These are phyloP conservation scores for Acanthamoeba divionensis DNA, from an alignment of 208 protist genomes.

Conservation along the genomic window DNA sequence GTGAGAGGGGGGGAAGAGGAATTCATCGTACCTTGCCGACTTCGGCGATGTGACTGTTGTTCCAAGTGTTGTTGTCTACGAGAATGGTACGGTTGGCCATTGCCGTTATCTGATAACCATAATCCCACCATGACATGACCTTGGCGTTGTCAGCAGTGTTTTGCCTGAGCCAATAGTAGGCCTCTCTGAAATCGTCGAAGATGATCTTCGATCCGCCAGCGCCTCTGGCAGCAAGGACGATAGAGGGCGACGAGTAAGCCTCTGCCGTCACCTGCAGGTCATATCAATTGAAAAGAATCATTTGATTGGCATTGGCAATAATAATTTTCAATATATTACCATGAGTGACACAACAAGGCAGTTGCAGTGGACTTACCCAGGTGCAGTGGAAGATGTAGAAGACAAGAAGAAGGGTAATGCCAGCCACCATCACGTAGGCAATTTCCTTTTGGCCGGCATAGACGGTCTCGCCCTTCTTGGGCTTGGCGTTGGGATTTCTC, in stretches of 20 bases:
- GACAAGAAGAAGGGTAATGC: slow-evolving; percentile 75
- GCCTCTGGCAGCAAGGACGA: slow-evolving; percentile 75
- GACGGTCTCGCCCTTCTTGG: not conserved
- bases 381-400: slow-evolving; percentile 86
- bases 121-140: slow-evolving; percentile 98
- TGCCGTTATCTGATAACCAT: slow-evolving; percentile 97
- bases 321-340: not conserved
- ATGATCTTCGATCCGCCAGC: slow-evolving; percentile 79
- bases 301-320: no score
- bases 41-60: slow-evolving; percentile 97
- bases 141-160: slow-evolving; percentile 92
- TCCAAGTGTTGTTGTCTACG: slow-evolving; percentile 99
- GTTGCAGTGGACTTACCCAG: slow-evolving; percentile 59
- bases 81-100: slow-evolving; percentile 94
- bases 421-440: slow-evolving; percentile 57
- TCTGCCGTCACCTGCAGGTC: slow-evolving; percentile 75
- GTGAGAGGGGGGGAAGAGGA: not conserved
- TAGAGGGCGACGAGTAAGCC: slow-evolving; percentile 88
- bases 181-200: slow-evolving; percentile 95
- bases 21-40: slow-evolving; percentile 85
- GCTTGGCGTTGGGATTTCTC: slow-evolving; percentile 38
- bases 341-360: not conserved
- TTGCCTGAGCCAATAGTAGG: slow-evolving; percentile 93
- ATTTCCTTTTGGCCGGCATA: slow-evolving; percentile 50
- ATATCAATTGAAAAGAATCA: no score